Evolutionary conservation across 768 basidiomycete species (phyloP).

Genomic region (Russula earlei): DNA sequence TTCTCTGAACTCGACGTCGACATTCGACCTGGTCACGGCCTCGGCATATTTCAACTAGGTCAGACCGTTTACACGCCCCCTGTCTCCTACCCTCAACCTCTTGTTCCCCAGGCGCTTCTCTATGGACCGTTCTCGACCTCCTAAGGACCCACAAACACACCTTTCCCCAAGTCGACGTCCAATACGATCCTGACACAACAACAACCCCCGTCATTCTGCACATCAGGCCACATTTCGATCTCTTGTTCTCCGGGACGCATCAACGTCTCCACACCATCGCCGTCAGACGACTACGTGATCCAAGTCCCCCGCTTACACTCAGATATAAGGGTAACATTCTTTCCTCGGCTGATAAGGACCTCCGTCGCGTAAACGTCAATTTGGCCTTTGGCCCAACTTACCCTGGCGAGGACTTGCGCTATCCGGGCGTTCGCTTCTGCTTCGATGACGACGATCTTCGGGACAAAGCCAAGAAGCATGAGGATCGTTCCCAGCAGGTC

Average conservation of each 20-base stretch:
- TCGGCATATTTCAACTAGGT: slow-evolving; percentile 65
- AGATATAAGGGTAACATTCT: slow-evolving; percentile 58
- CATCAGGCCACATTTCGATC: slow-evolving; percentile 70
- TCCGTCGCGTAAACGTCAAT: slow-evolving; percentile 57
- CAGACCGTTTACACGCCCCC: slow-evolving; percentile 21
- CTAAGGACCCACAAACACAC: slow-evolving; percentile 54
- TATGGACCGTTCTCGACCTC: slow-evolving; percentile 69
- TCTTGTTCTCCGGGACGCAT: slow-evolving; percentile 72
- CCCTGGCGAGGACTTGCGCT: slow-evolving; percentile 63
- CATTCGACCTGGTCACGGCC: slow-evolving; percentile 61
- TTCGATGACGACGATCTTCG: slow-evolving; percentile 61
- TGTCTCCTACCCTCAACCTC: background rate
- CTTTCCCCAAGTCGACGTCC: slow-evolving; percentile 77
- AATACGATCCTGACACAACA: slow-evolving; percentile 67
- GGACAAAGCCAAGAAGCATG: slow-evolving; percentile 40
- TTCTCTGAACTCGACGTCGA: slow-evolving; percentile 66
- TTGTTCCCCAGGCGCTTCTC: slow-evolving; percentile 53
- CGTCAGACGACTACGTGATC: slow-evolving; percentile 55
- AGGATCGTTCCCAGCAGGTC: slow-evolving; percentile 67
- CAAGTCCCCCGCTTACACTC: slow-evolving; percentile 56
- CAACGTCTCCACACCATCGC: slow-evolving; percentile 77
- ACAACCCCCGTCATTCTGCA: slow-evolving; percentile 71
- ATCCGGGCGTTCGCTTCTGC: slow-evolving; percentile 78
- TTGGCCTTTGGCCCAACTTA: slow-evolving; percentile 79
- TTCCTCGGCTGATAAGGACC: slow-evolving; percentile 49